Evolutionary conservation across 2,329 filamentous ascomycete species (phyloP), one percentile per base, ranked within the genome.

Genomic region (Piedraia hortae): DNA sequence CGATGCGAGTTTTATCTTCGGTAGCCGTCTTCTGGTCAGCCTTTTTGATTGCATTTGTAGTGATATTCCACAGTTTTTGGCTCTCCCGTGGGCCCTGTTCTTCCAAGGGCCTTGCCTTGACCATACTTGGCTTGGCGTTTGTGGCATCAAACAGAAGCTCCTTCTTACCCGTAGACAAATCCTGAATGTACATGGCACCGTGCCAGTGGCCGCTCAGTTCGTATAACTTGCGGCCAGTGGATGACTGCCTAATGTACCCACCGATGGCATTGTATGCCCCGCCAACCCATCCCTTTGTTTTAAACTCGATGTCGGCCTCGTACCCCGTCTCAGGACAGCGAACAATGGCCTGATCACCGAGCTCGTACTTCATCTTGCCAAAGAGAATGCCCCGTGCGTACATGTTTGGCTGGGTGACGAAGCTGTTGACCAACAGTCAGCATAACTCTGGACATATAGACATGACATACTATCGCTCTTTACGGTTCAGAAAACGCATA

Each of bases 301-400:
- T 93, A 59, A 97, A 97, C 33, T 97, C 85, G 28, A 97, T 66
- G 42, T 97, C 82, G 28, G 78, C 82, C 12, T 66, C 61, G 10
- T 97, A 56, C 26, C 78, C 69, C 10, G 77, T 61, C 43, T 93
- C 82, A 0, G 82, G 77, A 44, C 85, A 93, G 32, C 69, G 62
- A 10, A 97, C 74, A 36, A 78, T 75, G 43, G 80, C 90, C 50
- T 90, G 80, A 43, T 93, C 82, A 31, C 82, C 85, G 5, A 97
- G 63, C 51, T 97, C 85, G 46, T 93, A 97, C 47, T 91, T 93
- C 85, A 97, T 93, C 46, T 91, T 93, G 21, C 85, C 85, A 38
- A 97, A 91, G 5, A 97, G 55, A 28, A 97, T 93, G 16, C 85
- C 82, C 29, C 85, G 64, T 11, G 82, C 85, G 45, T 97, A 97